Percentiles rank a stretch among this genome's conserved stretches.
Evolutionary conservation across 495 filamentous ascomycete species (phyloP).

Genomic region (Tricharina praecox): DNA sequence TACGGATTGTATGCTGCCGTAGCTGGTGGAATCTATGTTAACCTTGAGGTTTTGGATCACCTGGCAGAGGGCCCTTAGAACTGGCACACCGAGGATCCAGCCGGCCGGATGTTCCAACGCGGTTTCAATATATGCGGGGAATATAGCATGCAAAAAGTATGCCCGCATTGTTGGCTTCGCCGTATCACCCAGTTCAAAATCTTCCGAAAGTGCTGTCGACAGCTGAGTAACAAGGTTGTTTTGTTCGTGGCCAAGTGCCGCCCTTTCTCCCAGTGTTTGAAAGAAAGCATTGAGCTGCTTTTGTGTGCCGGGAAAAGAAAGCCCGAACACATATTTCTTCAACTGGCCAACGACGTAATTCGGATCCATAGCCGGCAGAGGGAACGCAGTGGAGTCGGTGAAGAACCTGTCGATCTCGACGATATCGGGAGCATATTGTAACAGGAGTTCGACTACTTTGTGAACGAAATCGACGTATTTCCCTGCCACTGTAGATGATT

Average conservation of each 20-base stretch:
- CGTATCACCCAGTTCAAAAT: conserved; percentile 32
- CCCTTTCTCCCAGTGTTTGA: conserved; percentile 46
- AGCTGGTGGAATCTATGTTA: conserved; percentile 34
- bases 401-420: conserved; percentile 49
- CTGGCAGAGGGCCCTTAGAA: conserved; percentile 35
- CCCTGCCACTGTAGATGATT: conserved; percentile 9
- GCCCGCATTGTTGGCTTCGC: conserved; percentile 37
- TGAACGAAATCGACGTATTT: conserved; percentile 40
- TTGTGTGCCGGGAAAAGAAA: conserved; percentile 34
- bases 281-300: conserved; percentile 46
- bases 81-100: conserved; percentile 42
- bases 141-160: conserved; percentile 41
- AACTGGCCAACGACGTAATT: conserved; percentile 51
- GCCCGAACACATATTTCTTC: conserved; percentile 45
- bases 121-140: conserved; percentile 46
- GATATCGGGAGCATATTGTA: conserved; percentile 49
- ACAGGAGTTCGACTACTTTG: conserved; percentile 41
- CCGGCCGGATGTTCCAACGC: conserved; percentile 36
- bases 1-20: conserved; percentile 31
- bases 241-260: conserved; percentile 45
- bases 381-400: conserved; percentile 47
- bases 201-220: conserved; percentile 35
- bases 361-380: conserved; percentile 47
- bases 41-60: conserved; percentile 35
- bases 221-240: conserved; percentile 43